Evolutionary conservation across 2,329 filamentous ascomycete genomes (phyloP).

Genomic region (Talaromyces atroroseus): DNA sequence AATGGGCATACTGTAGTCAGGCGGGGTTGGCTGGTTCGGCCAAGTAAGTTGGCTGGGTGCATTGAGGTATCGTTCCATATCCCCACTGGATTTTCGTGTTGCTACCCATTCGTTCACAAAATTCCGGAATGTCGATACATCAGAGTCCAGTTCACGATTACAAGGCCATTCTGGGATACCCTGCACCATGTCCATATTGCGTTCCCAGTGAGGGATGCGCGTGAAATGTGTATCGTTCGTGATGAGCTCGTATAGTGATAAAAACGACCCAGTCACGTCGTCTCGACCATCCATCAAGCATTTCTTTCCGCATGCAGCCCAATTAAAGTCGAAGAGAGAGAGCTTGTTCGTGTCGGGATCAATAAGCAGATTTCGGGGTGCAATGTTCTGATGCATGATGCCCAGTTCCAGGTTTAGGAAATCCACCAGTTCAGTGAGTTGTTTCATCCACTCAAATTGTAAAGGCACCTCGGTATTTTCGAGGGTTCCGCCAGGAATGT

Average conservation of each 20-base stretch:
- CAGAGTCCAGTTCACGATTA: conserved; percentile 16
- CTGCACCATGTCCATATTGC: conserved; percentile 20
- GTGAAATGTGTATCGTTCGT: conserved; percentile 22
- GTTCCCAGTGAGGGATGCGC: conserved; percentile 21
- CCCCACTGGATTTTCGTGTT: conserved; percentile 10
- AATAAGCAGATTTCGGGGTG: conserved; percentile 26
- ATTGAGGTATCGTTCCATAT: conserved; percentile 18
- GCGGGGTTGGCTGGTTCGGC: conserved; percentile 14
- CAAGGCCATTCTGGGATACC: conserved; percentile 16
- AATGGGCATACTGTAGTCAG: conserved; percentile 18
- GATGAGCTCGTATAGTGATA: conserved; percentile 24
- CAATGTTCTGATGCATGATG: conserved; percentile 30
- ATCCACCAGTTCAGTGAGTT: conserved; percentile 22
- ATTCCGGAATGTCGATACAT: conserved; percentile 17
- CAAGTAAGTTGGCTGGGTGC: conserved; percentile 16
- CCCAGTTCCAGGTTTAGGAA: conserved; percentile 18
- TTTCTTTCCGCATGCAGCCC: conserved; percentile 17
- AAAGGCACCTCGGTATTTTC: conserved; percentile 19
- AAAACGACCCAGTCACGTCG: conserved; percentile 22
- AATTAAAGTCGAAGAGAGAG: conserved; percentile 23
- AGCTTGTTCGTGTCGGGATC: conserved; percentile 20
- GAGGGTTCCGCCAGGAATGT: conserved; percentile 22
- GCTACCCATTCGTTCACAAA: conserved; percentile 18
- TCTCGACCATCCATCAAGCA: conserved; percentile 18
- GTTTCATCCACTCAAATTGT: conserved; percentile 22